Conservation (phyloP, 345 rosid genomes). For the Noccaea bulbosa region DNA sequence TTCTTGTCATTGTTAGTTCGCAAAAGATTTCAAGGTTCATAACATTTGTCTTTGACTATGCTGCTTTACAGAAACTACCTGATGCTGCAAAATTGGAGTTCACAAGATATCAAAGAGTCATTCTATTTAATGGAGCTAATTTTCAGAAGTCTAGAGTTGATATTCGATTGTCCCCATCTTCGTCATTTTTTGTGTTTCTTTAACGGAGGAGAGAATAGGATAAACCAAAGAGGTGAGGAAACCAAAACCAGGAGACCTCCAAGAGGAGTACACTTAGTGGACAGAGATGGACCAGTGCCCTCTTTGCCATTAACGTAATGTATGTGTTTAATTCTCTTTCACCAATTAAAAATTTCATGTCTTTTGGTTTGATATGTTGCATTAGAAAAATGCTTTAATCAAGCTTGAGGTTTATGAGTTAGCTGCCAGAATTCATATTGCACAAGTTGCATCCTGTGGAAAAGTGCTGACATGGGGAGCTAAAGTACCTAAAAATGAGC, state of each 20-base stretch:
- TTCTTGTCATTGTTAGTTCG: no score
- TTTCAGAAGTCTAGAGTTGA: conserved; percentile 45
- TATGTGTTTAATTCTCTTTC: conserved; percentile 45
- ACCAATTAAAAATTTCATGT: conserved; percentile 3
- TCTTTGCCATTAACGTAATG: conserved; percentile 75
- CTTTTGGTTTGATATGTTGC: not conserved
- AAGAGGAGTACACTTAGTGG: conserved; percentile 48
- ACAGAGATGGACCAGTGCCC: conserved; percentile 69
- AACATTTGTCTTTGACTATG: not conserved
- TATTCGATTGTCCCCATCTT: conserved; percentile 44
- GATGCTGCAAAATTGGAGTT: conserved; percentile 51
- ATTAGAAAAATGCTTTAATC: conserved; percentile 8
- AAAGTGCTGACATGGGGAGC: conserved; percentile 84
- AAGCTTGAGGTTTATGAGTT: conserved; percentile 5
- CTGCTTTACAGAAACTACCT: conserved; percentile 36
- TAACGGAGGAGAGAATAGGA: conserved; percentile 52
- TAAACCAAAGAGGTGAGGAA: conserved; percentile 44
- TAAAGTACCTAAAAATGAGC: no score
- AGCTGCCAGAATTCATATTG: conserved; percentile 56
- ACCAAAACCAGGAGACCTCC: conserved; percentile 43
- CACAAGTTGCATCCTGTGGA: conserved; percentile 76
- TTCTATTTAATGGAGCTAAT: conserved; percentile 33
- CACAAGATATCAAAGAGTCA: conserved; percentile 49
- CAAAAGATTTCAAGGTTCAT: no score
- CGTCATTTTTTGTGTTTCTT: conserved; percentile 48